A percentile compares a stretch with the other conserved stretches of the same genome.
phyloP scores from a whole-genome alignment of 345 rosid species.

The Eucalyptus polyanthemos region DNA sequence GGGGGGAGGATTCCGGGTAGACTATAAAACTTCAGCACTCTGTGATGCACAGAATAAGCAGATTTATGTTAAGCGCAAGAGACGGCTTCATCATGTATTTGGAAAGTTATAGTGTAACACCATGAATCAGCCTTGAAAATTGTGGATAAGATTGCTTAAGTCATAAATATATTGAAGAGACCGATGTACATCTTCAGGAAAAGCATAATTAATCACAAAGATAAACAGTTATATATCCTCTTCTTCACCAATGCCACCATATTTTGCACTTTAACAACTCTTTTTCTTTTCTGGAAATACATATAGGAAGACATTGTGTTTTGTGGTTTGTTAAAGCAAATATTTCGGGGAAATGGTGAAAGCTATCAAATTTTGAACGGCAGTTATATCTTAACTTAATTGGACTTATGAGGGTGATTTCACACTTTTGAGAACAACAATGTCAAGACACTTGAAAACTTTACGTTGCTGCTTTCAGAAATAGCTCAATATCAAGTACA shows the following conservation, averaged over 20 bases:
- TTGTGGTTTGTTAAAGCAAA: background rate
- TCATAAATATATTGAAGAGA: background rate
- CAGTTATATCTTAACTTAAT: background rate
- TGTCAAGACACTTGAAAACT: background rate
- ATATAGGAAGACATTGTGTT: background rate
- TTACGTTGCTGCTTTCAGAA: background rate
- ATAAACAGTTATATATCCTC: background rate
- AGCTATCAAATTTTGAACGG: background rate
- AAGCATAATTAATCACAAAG: background rate
- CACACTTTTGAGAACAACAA: background rate
- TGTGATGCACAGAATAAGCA: background rate
- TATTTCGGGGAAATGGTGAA: background rate
- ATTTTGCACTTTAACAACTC: background rate
- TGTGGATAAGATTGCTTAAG: background rate
- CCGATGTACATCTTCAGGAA: background rate
- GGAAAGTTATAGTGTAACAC: background rate
- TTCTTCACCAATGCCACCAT: background rate
- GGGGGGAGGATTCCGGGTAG: conserved; percentile 70
- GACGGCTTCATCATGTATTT: background rate
- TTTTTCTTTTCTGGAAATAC: background rate
- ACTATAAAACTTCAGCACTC: conserved; percentile 28
- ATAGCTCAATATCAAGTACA: background rate
- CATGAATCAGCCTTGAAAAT: background rate
- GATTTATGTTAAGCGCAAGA: background rate
- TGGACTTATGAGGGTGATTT: background rate